phyloP scores from a whole-genome alignment of 768 basidiomycete genomes.

The Termitomyces sp. region DNA sequence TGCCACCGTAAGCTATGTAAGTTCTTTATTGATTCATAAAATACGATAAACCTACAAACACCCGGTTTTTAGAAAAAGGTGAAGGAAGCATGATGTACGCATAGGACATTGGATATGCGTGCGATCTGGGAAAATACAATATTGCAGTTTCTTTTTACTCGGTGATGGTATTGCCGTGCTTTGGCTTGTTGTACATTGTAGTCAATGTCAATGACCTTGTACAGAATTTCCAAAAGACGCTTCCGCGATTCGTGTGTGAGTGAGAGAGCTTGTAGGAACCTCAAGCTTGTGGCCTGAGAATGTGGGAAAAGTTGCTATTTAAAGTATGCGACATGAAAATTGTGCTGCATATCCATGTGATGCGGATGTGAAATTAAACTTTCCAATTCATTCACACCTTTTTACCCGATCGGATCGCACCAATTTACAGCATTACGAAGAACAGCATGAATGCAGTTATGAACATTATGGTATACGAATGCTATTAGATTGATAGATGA shows the following conservation, averaged over 20 bases:
- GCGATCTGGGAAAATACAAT: not conserved
- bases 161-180: not conserved
- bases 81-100: not conserved
- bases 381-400: not conserved
- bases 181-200: not conserved
- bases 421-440: not conserved
- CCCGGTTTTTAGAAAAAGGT: not conserved
- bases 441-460: too few species aligned
- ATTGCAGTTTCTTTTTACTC: not conserved
- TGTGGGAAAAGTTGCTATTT: not conserved
- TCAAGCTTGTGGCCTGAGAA: not conserved
- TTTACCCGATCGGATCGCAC: not conserved
- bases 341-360: not conserved
- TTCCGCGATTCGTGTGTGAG: not conserved
- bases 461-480: not conserved
- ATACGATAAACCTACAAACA: not conserved
- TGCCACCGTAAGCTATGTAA: conserved; percentile 74
- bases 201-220: not conserved
- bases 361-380: not conserved
- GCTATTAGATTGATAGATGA: not conserved
- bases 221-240: not conserved
- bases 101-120: not conserved
- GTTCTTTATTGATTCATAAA: conserved; percentile 22
- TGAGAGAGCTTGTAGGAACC: too few species aligned
- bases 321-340: not conserved